Evolutionary conservation across 2,329 filamentous ascomycete species (phyloP).

Genomic region (Aspergillus sp.): DNA sequence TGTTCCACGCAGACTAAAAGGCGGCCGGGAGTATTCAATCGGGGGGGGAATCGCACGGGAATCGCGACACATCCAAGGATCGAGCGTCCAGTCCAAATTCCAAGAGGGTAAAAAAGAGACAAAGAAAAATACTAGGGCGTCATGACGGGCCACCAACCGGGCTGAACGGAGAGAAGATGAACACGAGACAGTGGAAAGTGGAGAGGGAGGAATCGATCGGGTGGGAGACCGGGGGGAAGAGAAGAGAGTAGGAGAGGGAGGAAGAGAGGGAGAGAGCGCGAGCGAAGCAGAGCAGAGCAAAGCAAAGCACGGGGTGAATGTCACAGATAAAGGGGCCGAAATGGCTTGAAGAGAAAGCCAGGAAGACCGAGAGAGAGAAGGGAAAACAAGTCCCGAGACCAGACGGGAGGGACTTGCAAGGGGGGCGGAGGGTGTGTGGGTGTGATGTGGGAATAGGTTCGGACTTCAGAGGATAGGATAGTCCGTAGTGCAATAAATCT

Average conservation of each 20-base stretch:
- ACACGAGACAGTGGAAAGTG: conserved; percentile 16
- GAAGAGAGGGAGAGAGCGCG: conserved; percentile 4
- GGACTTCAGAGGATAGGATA: too few relatives aligned
- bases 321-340: background rate
- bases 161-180: conserved; percentile 21
- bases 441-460: background rate
- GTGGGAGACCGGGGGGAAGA: background rate
- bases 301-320: conserved; percentile 15
- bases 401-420: background rate
- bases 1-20: conserved; percentile 16
- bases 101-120: conserved; percentile 13
- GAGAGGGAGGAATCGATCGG: conserved; percentile 20
- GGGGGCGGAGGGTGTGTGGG: background rate
- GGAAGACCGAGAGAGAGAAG: background rate
- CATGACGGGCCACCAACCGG: conserved; percentile 24
- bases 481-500: too few relatives aligned
- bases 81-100: conserved; percentile 7
- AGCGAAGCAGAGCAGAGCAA: background rate
- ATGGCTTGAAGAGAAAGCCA: background rate
- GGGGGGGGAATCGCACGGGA: conserved; percentile 6
- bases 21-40: conserved; percentile 15
- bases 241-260: background rate
- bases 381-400: background rate
- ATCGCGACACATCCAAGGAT: conserved; percentile 20
- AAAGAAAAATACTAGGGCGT: conserved; percentile 21